These are phyloP conservation scores for Pulicaria dysenterica DNA, from an alignment of 129 eudicot genomes.

Conservation along the genomic window DNA sequence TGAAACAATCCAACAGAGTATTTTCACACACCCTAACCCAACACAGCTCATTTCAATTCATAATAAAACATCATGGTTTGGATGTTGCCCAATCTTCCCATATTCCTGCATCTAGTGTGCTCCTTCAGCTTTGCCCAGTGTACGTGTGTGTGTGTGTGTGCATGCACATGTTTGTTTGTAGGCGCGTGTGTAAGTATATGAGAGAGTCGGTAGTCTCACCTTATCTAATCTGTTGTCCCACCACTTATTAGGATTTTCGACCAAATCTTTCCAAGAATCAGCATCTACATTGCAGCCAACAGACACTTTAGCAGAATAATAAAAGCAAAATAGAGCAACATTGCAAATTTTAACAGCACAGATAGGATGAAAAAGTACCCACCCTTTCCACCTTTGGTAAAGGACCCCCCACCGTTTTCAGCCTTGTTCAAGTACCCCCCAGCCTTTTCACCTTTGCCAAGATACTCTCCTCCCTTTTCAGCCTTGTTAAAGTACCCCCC, in stretches of 20 bases:
- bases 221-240: slow-evolving; percentile 75
- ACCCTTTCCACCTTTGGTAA: slow-evolving; percentile 21
- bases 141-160: background rate
- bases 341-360: background rate
- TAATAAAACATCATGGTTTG: too few species aligned
- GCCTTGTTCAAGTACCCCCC: slow-evolving; percentile 21
- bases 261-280: slow-evolving; percentile 60
- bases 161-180: background rate
- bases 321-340: background rate
- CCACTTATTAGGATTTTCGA: slow-evolving; percentile 66
- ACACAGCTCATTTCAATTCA: too few species aligned
- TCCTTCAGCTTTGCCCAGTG: background rate
- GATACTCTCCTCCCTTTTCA: background rate
- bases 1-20: too few species aligned
- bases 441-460: slow-evolving; percentile 13
- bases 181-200: background rate
- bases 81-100: too few species aligned
- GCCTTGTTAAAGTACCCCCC: slow-evolving; percentile 21
- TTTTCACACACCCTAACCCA: too few species aligned
- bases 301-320: slow-evolving; percentile 22
- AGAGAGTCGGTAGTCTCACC: slow-evolving; percentile 13
- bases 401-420: background rate
- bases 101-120: background rate
- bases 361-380: slow-evolving; percentile 5
- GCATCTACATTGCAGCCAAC: slow-evolving; percentile 31